Conservation (phyloP, 768 basidiomycete genomes). For the Asterophora parasitica region DNA sequence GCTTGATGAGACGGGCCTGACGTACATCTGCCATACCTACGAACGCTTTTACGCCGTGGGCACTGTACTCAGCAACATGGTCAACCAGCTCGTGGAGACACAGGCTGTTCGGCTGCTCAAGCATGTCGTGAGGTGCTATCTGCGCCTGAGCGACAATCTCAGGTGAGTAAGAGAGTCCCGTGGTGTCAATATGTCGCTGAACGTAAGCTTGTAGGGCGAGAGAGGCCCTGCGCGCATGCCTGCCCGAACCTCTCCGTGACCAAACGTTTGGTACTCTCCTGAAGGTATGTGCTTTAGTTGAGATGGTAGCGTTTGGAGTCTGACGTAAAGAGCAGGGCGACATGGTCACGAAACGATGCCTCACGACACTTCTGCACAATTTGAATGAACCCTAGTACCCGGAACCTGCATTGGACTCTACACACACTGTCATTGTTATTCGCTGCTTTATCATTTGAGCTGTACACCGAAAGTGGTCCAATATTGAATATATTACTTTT, state of each 20-base stretch:
- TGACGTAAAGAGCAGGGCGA: slow-evolving; percentile 60
- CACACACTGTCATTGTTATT: slow-evolving; percentile 10
- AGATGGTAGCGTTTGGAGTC: not conserved
- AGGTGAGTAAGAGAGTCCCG: slow-evolving; percentile 47
- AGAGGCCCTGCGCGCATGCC: slow-evolving; percentile 91
- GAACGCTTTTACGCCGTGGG: slow-evolving; percentile 99
- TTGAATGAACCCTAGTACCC: slow-evolving; percentile 60
- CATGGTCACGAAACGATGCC: slow-evolving; percentile 95
- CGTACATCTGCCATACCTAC: slow-evolving; percentile 99
- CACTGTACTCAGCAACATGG: slow-evolving; percentile 98
- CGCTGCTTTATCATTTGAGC: slow-evolving; percentile 15
- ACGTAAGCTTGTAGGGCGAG: slow-evolving; percentile 59
- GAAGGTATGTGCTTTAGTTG: slow-evolving; percentile 54
- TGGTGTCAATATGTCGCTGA: slow-evolving; percentile 1
- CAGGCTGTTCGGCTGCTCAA: slow-evolving; percentile 95
- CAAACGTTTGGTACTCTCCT: slow-evolving; percentile 87
- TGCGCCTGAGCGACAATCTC: slow-evolving; percentile 92
- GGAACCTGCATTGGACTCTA: slow-evolving; percentile 16
- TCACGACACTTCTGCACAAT: slow-evolving; percentile 87
- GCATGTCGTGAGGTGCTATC: slow-evolving; percentile 96
- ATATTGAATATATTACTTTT: slow-evolving; percentile 6
- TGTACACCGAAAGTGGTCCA: slow-evolving; percentile 9
- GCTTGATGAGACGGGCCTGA: slow-evolving; percentile 94
- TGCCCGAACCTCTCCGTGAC: slow-evolving; percentile 93
- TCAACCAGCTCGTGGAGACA: slow-evolving; percentile 94